phyloP scores from a whole-genome alignment of 768 basidiomycete species.

The Suillus clintonianus region DNA sequence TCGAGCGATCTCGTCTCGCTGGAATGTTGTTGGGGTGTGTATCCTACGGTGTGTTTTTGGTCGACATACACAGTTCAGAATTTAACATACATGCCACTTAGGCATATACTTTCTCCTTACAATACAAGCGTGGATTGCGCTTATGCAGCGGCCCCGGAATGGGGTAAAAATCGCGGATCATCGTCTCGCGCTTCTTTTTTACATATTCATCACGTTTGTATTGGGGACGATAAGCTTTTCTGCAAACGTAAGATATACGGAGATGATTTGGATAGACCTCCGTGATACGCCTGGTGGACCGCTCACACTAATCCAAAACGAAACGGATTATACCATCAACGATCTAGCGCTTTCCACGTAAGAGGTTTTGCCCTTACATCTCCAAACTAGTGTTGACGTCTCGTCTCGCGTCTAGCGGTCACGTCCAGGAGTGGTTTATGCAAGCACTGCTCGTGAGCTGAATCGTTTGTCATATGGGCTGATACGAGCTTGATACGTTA shows the following conservation, averaged over 20 bases:
- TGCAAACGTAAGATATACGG: conserved; percentile 26
- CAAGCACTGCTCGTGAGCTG: conserved; percentile 21
- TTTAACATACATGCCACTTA: conserved; percentile 1
- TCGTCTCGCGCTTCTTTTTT: conserved; percentile 15
- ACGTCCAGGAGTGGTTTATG: conserved; percentile 33
- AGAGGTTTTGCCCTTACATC: neutral
- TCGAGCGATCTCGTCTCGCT: conserved; percentile 26
- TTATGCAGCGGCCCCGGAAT: conserved; percentile 6
- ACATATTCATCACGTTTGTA: conserved; percentile 26
- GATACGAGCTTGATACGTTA: neutral
- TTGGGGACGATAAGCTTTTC: conserved; percentile 29
- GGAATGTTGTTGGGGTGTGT: conserved; percentile 20
- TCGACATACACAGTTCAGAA: neutral
- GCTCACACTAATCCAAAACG: conserved; percentile 16
- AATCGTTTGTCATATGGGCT: neutral
- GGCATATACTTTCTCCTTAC: conserved; percentile 23
- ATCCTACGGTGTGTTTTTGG: conserved; percentile 21
- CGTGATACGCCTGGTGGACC: conserved; percentile 15
- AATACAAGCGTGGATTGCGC: conserved; percentile 13
- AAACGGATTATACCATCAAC: conserved; percentile 20
- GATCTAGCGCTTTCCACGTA: conserved; percentile 20
- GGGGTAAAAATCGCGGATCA: conserved; percentile 1
- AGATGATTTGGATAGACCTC: conserved; percentile 35
- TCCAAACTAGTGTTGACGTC: neutral
- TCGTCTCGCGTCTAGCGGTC: conserved; percentile 18